phyloP scores from a whole-genome alignment of 2,329 filamentous ascomycete species.

The Setomelanomma holmii region DNA sequence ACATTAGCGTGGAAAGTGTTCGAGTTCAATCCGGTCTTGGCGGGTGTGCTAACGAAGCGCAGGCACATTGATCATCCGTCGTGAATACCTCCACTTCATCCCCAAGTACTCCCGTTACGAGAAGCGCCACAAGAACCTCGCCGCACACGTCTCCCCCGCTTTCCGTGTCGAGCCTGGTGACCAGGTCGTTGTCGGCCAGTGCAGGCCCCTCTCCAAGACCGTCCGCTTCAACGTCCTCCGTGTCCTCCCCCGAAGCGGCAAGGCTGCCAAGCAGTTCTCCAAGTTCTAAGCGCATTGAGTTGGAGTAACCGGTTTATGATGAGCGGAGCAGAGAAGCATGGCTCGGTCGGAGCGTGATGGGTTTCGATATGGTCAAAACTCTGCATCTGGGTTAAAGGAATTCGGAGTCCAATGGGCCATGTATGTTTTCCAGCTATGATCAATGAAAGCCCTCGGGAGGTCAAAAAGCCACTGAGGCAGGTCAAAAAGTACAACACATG shows the following conservation, averaged over 20 bases:
- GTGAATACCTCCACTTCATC: slow-evolving; percentile 99
- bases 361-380: slow-evolving; percentile 46
- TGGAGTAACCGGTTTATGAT: slow-evolving; percentile 40
- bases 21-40: slow-evolving; percentile 16
- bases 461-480: slow-evolving; percentile 45
- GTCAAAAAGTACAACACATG: slow-evolving; percentile 41
- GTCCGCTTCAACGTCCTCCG: slow-evolving; percentile 99
- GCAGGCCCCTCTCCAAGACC: slow-evolving; percentile 99
- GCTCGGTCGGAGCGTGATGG: slow-evolving; percentile 38
- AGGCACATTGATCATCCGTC: slow-evolving; percentile 91
- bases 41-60: slow-evolving; percentile 22
- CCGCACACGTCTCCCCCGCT: slow-evolving; percentile 97
- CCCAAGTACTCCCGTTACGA: slow-evolving; percentile 99
- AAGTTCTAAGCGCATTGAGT: slow-evolving; percentile 82
- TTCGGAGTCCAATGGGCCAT: slow-evolving; percentile 49
- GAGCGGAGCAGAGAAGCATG: slow-evolving; percentile 32
- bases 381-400: slow-evolving; percentile 50
- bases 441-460: slow-evolving; percentile 50
- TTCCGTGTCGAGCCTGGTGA: slow-evolving; percentile 99
- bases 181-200: slow-evolving; percentile 99
- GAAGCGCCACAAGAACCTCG: slow-evolving; percentile 99
- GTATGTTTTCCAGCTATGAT: slow-evolving; percentile 52
- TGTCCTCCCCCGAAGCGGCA: slow-evolving; percentile 95
- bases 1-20: not conserved
- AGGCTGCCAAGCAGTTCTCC: slow-evolving; percentile 95